Percentiles rank a stretch among this genome's conserved stretches.
phyloP scores from a whole-genome alignment of 2,329 filamentous ascomycete genomes.

The Leptographium procerum region DNA sequence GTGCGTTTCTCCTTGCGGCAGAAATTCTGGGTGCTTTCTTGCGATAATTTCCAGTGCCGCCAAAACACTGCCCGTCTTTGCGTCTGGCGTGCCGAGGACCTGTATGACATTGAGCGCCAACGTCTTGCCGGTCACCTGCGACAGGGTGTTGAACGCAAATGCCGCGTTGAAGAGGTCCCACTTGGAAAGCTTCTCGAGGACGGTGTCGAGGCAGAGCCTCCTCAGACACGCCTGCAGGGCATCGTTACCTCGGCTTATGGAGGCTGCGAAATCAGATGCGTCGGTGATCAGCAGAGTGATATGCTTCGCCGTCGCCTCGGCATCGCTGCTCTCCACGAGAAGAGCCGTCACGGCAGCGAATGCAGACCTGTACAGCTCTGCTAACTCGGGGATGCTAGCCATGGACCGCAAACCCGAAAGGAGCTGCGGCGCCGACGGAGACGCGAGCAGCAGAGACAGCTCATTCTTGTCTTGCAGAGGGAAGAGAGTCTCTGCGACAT shows the following conservation, averaged over 20 bases:
- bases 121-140: conserved; percentile 20
- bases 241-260: conserved; percentile 25
- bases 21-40: conserved; percentile 29
- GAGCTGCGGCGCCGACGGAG: conserved; percentile 56
- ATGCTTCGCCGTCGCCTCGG: conserved; percentile 19
- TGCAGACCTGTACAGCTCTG: conserved; percentile 20
- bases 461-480: conserved; percentile 41
- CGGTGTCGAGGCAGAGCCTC: conserved; percentile 26
- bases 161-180: conserved; percentile 39
- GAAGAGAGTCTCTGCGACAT: conserved; percentile 31
- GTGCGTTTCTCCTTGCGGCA: conserved; percentile 31
- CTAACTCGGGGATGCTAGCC: conserved; percentile 29
- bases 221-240: conserved; percentile 37
- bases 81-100: conserved; percentile 11
- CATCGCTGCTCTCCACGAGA: conserved; percentile 24
- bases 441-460: conserved; percentile 48
- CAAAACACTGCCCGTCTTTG: conserved; percentile 22
- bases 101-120: conserved; percentile 19
- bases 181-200: conserved; percentile 19
- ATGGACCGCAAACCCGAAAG: conserved; percentile 52
- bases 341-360: conserved; percentile 25
- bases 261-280: conserved; percentile 20
- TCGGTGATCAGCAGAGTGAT: conserved; percentile 37
- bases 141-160: conserved; percentile 30
- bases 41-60: conserved; percentile 37